phyloP scores from a whole-genome alignment of 1,284 basidiomycete species.

The Puccinia coronata region DNA sequence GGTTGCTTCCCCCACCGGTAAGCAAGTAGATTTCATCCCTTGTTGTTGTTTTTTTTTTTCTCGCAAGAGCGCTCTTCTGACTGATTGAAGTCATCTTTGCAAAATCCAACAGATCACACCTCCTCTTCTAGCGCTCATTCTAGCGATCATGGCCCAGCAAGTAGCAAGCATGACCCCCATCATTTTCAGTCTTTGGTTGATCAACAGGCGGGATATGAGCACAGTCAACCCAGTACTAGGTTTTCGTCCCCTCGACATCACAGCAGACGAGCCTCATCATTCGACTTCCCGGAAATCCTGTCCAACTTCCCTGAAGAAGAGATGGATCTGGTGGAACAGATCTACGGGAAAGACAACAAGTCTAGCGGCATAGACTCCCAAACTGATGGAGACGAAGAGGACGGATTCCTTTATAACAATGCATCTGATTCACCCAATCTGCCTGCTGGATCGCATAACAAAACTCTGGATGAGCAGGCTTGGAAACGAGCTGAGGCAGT shows the following conservation, averaged over 20 bases:
- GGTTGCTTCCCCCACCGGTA: slow-evolving; percentile 21
- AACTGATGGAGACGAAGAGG: slow-evolving; percentile 55
- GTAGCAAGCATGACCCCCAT: background rate
- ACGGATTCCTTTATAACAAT: slow-evolving; percentile 37
- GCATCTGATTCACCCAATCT: slow-evolving; percentile 23
- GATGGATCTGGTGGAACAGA: slow-evolving; percentile 81
- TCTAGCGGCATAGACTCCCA: slow-evolving; percentile 76
- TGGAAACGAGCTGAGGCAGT: slow-evolving; percentile 52
- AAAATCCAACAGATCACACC: background rate
- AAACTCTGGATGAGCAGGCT: slow-evolving; percentile 55
- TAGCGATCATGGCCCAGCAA: background rate
- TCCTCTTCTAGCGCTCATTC: background rate
- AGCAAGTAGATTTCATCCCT: background rate
- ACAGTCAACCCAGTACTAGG: background rate
- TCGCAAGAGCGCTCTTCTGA: background rate
- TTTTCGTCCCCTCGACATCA: slow-evolving; percentile 27
- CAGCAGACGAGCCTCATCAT: slow-evolving; percentile 29
- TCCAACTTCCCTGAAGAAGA: slow-evolving; percentile 41
- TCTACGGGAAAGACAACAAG: slow-evolving; percentile 74
- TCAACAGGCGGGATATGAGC: background rate
- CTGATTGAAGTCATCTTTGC: background rate
- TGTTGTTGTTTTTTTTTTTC: background rate
- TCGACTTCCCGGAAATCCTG: slow-evolving; percentile 25
- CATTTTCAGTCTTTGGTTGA: slow-evolving; percentile 6
- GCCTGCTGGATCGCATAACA: slow-evolving; percentile 51